These are phyloP conservation scores for Crepidotus variabilis DNA, from an alignment of 768 basidiomycete species.

Conservation along the genomic window DNA sequence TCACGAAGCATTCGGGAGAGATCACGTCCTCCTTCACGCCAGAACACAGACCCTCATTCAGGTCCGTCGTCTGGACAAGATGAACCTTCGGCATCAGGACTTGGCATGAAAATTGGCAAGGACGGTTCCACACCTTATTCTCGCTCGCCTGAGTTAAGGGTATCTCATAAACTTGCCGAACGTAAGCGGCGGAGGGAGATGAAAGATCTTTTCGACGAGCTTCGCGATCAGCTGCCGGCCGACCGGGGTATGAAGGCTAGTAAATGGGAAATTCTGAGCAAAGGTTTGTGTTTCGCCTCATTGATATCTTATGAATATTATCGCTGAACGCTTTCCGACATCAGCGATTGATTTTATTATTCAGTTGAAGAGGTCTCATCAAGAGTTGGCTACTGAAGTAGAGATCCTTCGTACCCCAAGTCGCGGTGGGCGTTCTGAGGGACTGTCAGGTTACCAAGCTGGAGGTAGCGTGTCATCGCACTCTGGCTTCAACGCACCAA, in stretches of 20 bases:
- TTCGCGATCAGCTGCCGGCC: slow-evolving; percentile 88
- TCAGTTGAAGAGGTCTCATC: slow-evolving; percentile 71
- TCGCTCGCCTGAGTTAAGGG: slow-evolving; percentile 89
- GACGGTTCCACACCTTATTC: slow-evolving; percentile 82
- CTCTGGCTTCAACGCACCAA: slow-evolving; percentile 44
- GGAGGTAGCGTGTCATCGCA: slow-evolving; percentile 45
- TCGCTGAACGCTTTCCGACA: slow-evolving; percentile 4
- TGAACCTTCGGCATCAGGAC: slow-evolving; percentile 26
- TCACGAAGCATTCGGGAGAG: slow-evolving; percentile 58
- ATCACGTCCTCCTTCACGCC: slow-evolving; percentile 71
- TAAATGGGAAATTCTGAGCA: slow-evolving; percentile 99
- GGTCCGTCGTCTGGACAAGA: slow-evolving; percentile 41
- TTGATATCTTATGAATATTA: slow-evolving; percentile 6
- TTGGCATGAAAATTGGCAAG: slow-evolving; percentile 33
- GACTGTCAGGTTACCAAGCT: slow-evolving; percentile 45
- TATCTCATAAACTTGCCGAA: slow-evolving; percentile 97
- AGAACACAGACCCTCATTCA: slow-evolving; percentile 40
- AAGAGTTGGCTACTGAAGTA: slow-evolving; percentile 75
- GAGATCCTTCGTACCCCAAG: slow-evolving; percentile 77
- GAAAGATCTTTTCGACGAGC: slow-evolving; percentile 97
- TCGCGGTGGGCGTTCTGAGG: slow-evolving; percentile 58
- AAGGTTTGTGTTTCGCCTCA: slow-evolving; percentile 49
- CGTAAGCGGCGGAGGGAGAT: slow-evolving; percentile 97
- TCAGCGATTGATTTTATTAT: slow-evolving; percentile 86
- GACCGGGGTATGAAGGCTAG: slow-evolving; percentile 94